Evolutionary conservation across 2,329 filamentous ascomycete genomes (phyloP).

Genomic region (Aulographum hederae): DNA sequence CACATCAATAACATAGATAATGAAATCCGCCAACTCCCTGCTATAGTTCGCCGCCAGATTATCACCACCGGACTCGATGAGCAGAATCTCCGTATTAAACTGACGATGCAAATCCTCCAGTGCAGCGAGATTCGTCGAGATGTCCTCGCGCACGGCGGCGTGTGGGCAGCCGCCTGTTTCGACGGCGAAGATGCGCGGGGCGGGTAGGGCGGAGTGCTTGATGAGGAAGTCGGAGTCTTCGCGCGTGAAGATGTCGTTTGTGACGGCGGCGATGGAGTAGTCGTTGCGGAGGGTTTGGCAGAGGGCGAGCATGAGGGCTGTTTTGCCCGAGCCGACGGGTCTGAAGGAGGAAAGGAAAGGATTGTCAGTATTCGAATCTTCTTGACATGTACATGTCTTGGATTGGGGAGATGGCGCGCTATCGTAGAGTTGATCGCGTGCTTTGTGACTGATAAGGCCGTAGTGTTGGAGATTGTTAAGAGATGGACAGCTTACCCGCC

Average conservation of each 20-base stretch:
- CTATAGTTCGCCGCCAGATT: slow-evolving; percentile 96
- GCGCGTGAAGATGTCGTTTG: slow-evolving; percentile 95
- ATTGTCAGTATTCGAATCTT: neutral
- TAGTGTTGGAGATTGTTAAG: neutral
- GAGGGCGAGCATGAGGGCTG: slow-evolving; percentile 86
- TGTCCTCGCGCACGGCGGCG: slow-evolving; percentile 93
- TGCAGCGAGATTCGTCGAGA: slow-evolving; percentile 80
- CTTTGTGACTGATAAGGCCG: too few relatives aligned
- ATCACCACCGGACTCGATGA: slow-evolving; percentile 92
- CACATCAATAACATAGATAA: slow-evolving; percentile 97
- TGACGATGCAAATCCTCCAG: slow-evolving; percentile 72
- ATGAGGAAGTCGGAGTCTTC: slow-evolving; percentile 98
- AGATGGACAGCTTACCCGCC: slow-evolving; percentile 59
- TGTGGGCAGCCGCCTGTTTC: slow-evolving; percentile 96
- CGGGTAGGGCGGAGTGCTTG: slow-evolving; percentile 63
- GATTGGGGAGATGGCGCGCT: too few relatives aligned
- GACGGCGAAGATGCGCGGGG: slow-evolving; percentile 77
- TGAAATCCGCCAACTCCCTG: slow-evolving; percentile 87
- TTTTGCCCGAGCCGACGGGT: slow-evolving; percentile 93
- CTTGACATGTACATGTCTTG: too few relatives aligned
- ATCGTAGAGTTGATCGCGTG: too few relatives aligned
- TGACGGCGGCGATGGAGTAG: slow-evolving; percentile 85
- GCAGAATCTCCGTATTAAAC: slow-evolving; percentile 65
- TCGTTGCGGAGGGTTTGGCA: slow-evolving; percentile 64
- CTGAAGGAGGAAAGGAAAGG: slow-evolving; percentile 31